These are phyloP conservation scores for Fusarium tricinctum DNA, from an alignment of 2,329 filamentous ascomycete species.

Conservation along the genomic window DNA sequence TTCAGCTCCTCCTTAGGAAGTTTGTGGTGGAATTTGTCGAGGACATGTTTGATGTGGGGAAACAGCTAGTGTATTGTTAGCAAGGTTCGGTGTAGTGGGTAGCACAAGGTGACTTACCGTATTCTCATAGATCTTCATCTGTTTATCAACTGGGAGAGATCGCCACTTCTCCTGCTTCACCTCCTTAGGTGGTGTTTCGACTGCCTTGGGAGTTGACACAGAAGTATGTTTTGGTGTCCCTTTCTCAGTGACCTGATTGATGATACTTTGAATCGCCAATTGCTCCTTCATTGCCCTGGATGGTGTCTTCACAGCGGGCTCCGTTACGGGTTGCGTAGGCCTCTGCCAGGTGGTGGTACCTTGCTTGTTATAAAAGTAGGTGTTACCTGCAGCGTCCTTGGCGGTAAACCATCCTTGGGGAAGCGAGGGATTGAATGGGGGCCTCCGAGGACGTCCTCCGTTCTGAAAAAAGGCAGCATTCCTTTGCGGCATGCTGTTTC, in stretches of 20 bases:
- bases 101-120: constrained; percentile 72
- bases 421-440: constrained; percentile 69
- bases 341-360: constrained; percentile 86
- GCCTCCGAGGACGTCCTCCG: constrained; percentile 65
- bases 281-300: constrained; percentile 74
- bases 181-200: constrained; percentile 68
- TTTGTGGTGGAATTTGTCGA: constrained; percentile 88
- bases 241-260: constrained; percentile 84
- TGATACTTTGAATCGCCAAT: constrained; percentile 84
- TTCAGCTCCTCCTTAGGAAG: constrained; percentile 84
- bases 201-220: constrained; percentile 75
- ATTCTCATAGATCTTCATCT: constrained; percentile 95
- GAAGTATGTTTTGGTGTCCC: constrained; percentile 64
- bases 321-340: constrained; percentile 77
- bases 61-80: constrained; percentile 72
- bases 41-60: constrained; percentile 85
- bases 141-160: constrained; percentile 80
- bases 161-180: constrained; percentile 80
- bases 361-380: constrained; percentile 87
- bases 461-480: constrained; percentile 66
- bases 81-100: too few species aligned
- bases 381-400: constrained; percentile 76
- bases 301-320: constrained; percentile 74
- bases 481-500: constrained; percentile 70
- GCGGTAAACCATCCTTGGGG: constrained; percentile 90